These are phyloP conservation scores for Scheffersomyces lignicola DNA, from an alignment of 1,139 yeast genomes.

Conservation along the genomic window DNA sequence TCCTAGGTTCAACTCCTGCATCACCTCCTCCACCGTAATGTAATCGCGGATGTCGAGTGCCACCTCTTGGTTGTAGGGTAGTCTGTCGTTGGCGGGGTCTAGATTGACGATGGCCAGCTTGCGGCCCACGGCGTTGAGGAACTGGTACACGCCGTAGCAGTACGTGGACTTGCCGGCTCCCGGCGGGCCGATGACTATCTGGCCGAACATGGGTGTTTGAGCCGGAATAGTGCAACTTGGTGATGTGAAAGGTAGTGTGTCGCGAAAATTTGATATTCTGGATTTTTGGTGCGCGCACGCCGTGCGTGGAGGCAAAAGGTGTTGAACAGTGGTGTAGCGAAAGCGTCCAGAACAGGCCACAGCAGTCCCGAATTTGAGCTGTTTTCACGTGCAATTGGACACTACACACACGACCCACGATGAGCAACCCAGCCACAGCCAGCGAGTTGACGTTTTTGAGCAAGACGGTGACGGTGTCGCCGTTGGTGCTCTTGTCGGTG, in stretches of 20 bases:
- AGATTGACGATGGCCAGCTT: constrained; percentile 79
- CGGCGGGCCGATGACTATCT: constrained; percentile 95
- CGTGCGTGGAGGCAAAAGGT: too few relatives aligned
- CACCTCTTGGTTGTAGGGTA: constrained; percentile 66
- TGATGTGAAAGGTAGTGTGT: too few relatives aligned
- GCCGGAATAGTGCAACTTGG: too few relatives aligned
- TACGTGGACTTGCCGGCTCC: constrained; percentile 97
- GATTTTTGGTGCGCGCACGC: too few relatives aligned
- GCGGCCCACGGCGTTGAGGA: constrained; percentile 90
- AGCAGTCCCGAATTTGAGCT: too few relatives aligned
- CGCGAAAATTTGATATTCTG: too few relatives aligned
- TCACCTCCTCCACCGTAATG: constrained; percentile 83
- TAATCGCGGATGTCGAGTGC: constrained; percentile 87
- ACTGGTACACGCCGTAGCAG: constrained; percentile 89
- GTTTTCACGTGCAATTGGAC: too few relatives aligned
- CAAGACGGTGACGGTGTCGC: constrained; percentile 87
- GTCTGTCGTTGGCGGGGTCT: constrained; percentile 90
- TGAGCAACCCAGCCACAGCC: constrained; percentile 13
- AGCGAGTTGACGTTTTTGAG: constrained; percentile 40
- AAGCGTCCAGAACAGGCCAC: too few relatives aligned
- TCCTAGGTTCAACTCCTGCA: constrained; percentile 79
- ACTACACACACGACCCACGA: too few relatives aligned
- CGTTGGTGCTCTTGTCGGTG: constrained; percentile 88
- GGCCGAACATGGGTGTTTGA: constrained; percentile 59
- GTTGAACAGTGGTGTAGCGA: too few relatives aligned